A percentile compares a stretch with the other conserved stretches of the same genome.
These are phyloP conservation scores for Malassezia slooffiae DNA, from an alignment of 1,284 basidiomycete genomes.

Conservation along the genomic window DNA sequence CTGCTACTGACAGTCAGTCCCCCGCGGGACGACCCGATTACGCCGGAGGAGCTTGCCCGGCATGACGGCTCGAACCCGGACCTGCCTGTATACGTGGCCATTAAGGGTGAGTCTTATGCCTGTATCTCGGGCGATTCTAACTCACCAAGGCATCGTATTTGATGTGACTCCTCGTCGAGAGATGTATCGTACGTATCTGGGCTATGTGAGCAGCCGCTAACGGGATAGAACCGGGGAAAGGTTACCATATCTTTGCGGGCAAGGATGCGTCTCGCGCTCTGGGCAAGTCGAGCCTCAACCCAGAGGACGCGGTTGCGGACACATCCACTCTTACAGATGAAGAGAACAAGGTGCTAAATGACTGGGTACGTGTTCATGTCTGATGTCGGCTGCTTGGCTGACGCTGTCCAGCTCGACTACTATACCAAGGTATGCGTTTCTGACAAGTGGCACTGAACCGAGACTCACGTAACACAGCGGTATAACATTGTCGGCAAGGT, in stretches of 20 bases:
- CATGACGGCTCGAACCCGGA: slow-evolving; percentile 59
- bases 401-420: slow-evolving; percentile 28
- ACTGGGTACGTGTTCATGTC: slow-evolving; percentile 55
- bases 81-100: slow-evolving; percentile 72
- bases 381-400: background rate
- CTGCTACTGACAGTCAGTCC: slow-evolving; percentile 47
- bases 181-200: slow-evolving; percentile 60
- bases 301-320: slow-evolving; percentile 77
- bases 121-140: background rate
- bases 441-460: background rate
- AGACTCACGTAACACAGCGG: slow-evolving; percentile 13
- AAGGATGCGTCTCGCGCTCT: slow-evolving; percentile 60
- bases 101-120: slow-evolving; percentile 58
- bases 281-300: slow-evolving; percentile 67
- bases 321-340: slow-evolving; percentile 65
- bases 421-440: slow-evolving; percentile 27
- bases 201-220: background rate
- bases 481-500: slow-evolving; percentile 45
- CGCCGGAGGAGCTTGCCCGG: slow-evolving; percentile 57
- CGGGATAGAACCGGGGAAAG: slow-evolving; percentile 28
- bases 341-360: slow-evolving; percentile 72
- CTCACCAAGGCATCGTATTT: slow-evolving; percentile 58
- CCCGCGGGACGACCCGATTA: slow-evolving; percentile 67
- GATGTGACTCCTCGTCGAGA: slow-evolving; percentile 67
- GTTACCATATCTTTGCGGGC: slow-evolving; percentile 57